Percentiles rank a stretch among this genome's conserved stretches.
These are phyloP conservation scores for Penicillium griseofulvum DNA, from an alignment of 2,329 filamentous ascomycete genomes.

Conservation along the genomic window DNA sequence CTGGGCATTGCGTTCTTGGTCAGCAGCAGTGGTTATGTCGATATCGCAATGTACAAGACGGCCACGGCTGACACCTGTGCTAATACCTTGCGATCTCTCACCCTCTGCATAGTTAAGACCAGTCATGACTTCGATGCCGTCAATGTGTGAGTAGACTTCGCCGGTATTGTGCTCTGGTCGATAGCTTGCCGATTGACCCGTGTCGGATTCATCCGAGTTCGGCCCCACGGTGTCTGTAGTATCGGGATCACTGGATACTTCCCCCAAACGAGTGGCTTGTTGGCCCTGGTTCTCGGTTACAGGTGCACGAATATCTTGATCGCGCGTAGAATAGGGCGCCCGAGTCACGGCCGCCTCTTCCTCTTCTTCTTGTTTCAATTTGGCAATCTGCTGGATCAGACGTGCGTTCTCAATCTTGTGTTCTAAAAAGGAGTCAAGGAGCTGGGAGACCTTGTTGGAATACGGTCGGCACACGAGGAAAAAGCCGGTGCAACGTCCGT, in stretches of 20 bases:
- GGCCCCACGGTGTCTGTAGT: constrained; percentile 30
- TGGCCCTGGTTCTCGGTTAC: neutral
- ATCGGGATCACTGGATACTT: constrained; percentile 15
- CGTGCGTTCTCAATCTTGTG: constrained; percentile 97
- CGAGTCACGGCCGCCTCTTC: constrained; percentile 70
- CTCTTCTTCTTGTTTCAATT: constrained; percentile 79
- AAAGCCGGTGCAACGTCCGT: constrained; percentile 76
- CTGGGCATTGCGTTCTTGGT: constrained; percentile 55
- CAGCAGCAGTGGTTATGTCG: constrained; percentile 78
- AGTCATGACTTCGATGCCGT: constrained; percentile 90
- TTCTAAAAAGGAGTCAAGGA: constrained; percentile 90
- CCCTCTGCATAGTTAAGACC: constrained; percentile 84
- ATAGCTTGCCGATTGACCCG: constrained; percentile 65
- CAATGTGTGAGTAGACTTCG: constrained; percentile 74
- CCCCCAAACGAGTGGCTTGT: neutral
- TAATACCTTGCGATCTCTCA: constrained; percentile 82
- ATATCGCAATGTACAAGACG: constrained; percentile 80
- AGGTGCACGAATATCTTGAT: neutral
- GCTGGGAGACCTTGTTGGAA: constrained; percentile 77
- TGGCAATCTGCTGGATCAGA: constrained; percentile 76
- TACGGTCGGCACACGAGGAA: constrained; percentile 93
- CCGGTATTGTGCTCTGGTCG: constrained; percentile 81
- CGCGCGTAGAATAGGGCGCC: constrained; percentile 50
- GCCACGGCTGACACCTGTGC: constrained; percentile 78
- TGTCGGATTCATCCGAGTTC: constrained; percentile 33